These are phyloP conservation scores for Rosa chinensis DNA, from an alignment of 306 rosid species.

Conservation along the genomic window DNA sequence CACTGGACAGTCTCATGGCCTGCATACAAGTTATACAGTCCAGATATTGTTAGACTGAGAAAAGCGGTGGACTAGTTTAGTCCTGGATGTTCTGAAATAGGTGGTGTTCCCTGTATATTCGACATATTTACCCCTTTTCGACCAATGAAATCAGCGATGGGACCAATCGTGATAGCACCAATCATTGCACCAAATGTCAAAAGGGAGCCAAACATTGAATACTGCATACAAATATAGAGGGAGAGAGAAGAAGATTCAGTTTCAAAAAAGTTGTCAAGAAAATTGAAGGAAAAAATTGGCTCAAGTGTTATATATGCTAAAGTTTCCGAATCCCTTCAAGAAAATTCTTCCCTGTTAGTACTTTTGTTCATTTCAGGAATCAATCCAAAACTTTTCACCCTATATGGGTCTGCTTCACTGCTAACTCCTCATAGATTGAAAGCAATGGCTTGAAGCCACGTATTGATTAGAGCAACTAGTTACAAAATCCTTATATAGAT, in stretches of 20 bases:
- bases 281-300: not conserved
- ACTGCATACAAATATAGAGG: constrained; percentile 4
- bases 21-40: constrained; percentile 34
- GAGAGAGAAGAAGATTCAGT: constrained; percentile 2
- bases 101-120: not conserved
- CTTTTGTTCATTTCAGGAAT: not conserved
- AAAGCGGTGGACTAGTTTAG: not conserved
- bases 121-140: constrained; percentile 65
- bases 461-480: not conserved
- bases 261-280: not conserved
- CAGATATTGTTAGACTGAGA: not conserved
- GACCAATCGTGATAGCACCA: constrained; percentile 87
- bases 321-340: not conserved
- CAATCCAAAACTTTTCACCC: not conserved
- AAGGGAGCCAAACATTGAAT: constrained; percentile 69
- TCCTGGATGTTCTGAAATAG: not conserved
- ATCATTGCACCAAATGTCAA: constrained; percentile 93
- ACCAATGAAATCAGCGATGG: constrained; percentile 71
- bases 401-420: not conserved
- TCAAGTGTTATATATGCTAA: not conserved
- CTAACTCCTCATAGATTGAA: not conserved
- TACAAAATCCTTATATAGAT: not conserved
- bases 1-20: constrained; percentile 25
- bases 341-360: not conserved
- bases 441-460: not conserved